Evolutionary conservation across 2,329 filamentous ascomycete genomes (phyloP), one percentile per base, ranked within the genome.

Genomic region (Cryphonectria naterciae): DNA sequence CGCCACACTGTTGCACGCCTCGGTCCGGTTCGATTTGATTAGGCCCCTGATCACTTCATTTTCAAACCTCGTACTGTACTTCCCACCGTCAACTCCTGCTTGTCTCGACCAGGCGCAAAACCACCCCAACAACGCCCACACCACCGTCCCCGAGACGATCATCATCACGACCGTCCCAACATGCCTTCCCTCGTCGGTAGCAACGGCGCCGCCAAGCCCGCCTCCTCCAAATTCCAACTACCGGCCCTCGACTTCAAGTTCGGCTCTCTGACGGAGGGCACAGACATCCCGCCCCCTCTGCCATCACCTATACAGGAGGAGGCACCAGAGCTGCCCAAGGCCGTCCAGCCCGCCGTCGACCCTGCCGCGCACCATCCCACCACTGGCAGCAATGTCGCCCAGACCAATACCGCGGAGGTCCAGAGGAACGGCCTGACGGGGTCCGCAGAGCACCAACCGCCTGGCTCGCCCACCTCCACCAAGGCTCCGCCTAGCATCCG

Each of bases 231-330:
- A 67, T 89, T 90, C 74, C 85, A 89, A 80, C 84, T 90, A 70
- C 88, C 88, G 11, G 84, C 83, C 63, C 83, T 90, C 72, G 81
- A 89, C 73, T 84, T 90, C 80, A 85, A 88, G 74, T 88, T 89
- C 75, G 83, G 84, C 71, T 87, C 85, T 63, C 81, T 90, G 77
- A 89, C 88, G 60, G 87, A 89, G 56, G 88, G 88, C 68, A 90
- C 88, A 77, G 77, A 87, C 76, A 90, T 90, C 74, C 88, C 88
- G 60, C 86, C 88, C 41, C 88, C 88, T 35, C 82, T 81, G 63
- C 86, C 87, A 25, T 89, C 87, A 64, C 87, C 87, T 63, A 79
- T 85, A 68, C 79, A 83, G 74, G 84, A 87, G 77, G 81, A 83
- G 56, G 82, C 82, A 61, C 82, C 83, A 32, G 65, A 62, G 69